Evolutionary conservation across 2,329 filamentous ascomycete species (phyloP), one percentile per base, ranked within the genome.

Genomic region (Cladophialophora exuberans): DNA sequence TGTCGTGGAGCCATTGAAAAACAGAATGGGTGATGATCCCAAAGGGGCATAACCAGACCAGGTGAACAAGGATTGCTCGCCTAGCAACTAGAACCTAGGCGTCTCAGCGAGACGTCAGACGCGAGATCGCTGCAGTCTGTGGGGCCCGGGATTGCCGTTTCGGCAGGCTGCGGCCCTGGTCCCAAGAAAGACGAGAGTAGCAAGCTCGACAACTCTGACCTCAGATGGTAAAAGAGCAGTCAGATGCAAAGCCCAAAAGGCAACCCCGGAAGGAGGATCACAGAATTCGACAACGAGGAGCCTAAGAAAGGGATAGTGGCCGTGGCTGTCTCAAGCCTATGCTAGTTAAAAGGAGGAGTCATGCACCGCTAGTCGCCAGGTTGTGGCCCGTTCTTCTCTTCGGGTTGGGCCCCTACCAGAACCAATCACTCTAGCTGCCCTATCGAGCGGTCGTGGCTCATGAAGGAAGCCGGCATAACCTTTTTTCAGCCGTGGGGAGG

Each of bases 71-170:
- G 56, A 39, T 54, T 45, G 15, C 22, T 50, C 44, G 28, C 39
- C 49, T 46, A 30, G 33, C 22, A 45, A 26, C 35, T 30, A 48
- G 44, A 54, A 28, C 46, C 44, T 52, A 15, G 43, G 35, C 45
- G 44, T 43, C 26, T 35, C 33, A 38, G 43, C 38, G 28, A 31
- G 44, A 54, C 47, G 54, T 56, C 58, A 57, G 58, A 61, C 56
- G 58, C 52, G 20, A 58, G 58, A 61, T 61, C 58, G 58, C 52
- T 55, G 55, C 48, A 44, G 38, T 54, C 55, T 55, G 45, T 52
- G 52, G 49, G 52, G n/a, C n/a, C 49, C 58, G 55, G 55, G 44
- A 48, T 47, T 41, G 54, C 58, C 54, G 54, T 56, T n/a, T 56
- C 52, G 55, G 43, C 52, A 56, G 52, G 31, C 43, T 44, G 54